Conservation (phyloP, 2,329 filamentous ascomycete genomes). For the Shiraia sp. region DNA sequence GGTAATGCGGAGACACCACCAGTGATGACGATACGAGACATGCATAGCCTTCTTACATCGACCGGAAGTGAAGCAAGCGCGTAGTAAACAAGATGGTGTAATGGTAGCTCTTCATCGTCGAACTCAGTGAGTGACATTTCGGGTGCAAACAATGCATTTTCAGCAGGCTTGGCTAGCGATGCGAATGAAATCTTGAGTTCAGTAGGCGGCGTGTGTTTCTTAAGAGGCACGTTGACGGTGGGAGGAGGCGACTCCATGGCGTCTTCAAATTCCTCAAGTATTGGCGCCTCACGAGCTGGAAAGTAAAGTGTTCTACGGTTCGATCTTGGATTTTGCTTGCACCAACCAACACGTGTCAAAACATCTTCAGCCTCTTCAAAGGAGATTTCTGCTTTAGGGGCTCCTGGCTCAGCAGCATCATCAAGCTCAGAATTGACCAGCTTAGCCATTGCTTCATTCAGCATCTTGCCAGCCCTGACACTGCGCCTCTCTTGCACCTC, state of each 20-base stretch:
- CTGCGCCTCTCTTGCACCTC: constrained; percentile 74
- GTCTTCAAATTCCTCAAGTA: constrained; percentile 50
- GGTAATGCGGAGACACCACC: constrained; percentile 80
- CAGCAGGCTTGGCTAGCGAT: constrained; percentile 72
- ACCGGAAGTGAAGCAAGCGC: constrained; percentile 75
- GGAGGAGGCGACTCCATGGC: constrained; percentile 40
- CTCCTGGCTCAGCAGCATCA: constrained; percentile 28
- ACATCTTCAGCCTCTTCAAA: constrained; percentile 86
- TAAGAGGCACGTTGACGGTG: constrained; percentile 39
- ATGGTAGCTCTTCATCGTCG: constrained; percentile 83
- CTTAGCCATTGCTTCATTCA: constrained; percentile 71
- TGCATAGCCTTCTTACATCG: constrained; percentile 82
- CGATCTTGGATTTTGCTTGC: constrained; percentile 46
- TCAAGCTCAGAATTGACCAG: constrained; percentile 58
- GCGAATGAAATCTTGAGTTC: constrained; percentile 70
- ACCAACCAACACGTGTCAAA: constrained; percentile 77
- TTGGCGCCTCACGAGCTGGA: constrained; percentile 40
- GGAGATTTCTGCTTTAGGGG: constrained; percentile 33
- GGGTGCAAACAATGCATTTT: constrained; percentile 71
- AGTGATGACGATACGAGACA: constrained; percentile 85
- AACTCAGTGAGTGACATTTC: constrained; percentile 60
- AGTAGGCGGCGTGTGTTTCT: constrained; percentile 43
- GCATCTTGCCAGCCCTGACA: constrained; percentile 71
- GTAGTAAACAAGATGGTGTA: constrained; percentile 77
- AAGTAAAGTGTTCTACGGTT: constrained; percentile 40